Base-by-base conservation (phyloP, 805 yeast species). In the Wickerhamomyces strasburgensis region DNA sequence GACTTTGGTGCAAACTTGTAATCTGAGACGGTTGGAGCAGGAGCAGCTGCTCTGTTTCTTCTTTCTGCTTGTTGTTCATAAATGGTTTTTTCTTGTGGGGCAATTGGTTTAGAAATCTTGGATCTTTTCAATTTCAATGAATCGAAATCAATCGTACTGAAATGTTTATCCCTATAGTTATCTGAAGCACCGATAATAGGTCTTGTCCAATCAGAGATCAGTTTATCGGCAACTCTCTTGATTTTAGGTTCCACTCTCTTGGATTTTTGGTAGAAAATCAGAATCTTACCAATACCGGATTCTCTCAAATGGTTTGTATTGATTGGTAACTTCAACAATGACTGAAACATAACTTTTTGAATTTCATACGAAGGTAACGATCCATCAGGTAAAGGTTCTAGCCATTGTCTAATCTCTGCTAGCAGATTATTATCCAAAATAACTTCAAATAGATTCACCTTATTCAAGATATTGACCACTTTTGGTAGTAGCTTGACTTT, bases 331-430 rank as follows among this genome's bases (percentile, higher is more conserved):
- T 78, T 73, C 23, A 74, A 70, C 39, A 93, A 65, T 26, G 95
- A 83, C 14, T 68, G 67, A 49, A 93, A 84, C 50, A 93, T 64
- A 38, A 84, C 89, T 59, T 83, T 86, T 60, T 93, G 98, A 47
- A 93, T 90, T 60, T 88, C 95, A 64, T 84, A 93, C 1, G 96
- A 89, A n/a, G 99, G 99, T 63, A 93, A 71, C 9, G 96, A 86
- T 31, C 94, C 95, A 68, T 94, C 98, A 4, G 98, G 98, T 51
- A 93, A 71, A 21, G 99, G 99, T 61, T 93, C 99, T 40, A 93
- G 70, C 99, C 99, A 93, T 58, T 87, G 80, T 50, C 98, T 75
- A 19, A 93, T 89, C 34, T 95, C 90, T 52, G 90, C 97, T 42
- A 93, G 68, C 51, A 93, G 62, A 60, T 93, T 93, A 59, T 93